Base-by-base conservation (phyloP, 306 rosid species). In the Ceratonia siliqua region DNA sequence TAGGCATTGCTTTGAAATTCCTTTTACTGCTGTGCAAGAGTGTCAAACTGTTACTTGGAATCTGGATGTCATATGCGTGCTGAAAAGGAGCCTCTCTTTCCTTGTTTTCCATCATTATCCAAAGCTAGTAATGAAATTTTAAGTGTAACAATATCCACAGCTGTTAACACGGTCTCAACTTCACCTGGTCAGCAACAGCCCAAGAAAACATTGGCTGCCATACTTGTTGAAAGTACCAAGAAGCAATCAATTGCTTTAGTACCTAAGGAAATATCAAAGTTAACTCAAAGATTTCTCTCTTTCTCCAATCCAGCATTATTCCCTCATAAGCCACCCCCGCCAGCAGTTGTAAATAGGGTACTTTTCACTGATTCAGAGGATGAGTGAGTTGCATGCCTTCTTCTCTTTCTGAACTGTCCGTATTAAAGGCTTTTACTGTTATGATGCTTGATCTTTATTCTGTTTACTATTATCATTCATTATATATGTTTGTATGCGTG, bases 351-450 rank as follows among this genome's bases (percentile, higher is more conserved):
- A 67, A 92, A 89, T 59, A 81, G 96, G 83, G 81, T 90, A 49
- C 96, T 94, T 75, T 94, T 92, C 82, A 94, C 99, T 20, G 96
- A 95, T 83, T 85, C 96, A 52, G 99, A 95, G 86, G 98, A 92
- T 59, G 98, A 86, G 98, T 95, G 82, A 90, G 98, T 87, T 77
- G 67, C 88, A 73, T 45, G 12, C 72, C 42, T 72, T 61, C 42
- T 58, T 14, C 59, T 67, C 62, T 72, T 41, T 73, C 28, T 63
- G 71, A 55, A 55, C 56, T 61, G 55, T 56, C 62, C 78, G 43
- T 53, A 33, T 56, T 62, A 52, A 68, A 70, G 61, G 50, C 68
- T 57, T 38, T 65, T 81, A 65, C 79, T 22, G 21, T 49, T 56
- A 52, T 61, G 25, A 38, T 33, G 42, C 36, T 63, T 74, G 55